Evolutionary conservation across 768 basidiomycete genomes (phyloP).

Genomic region (Naganishia vishniacii): DNA sequence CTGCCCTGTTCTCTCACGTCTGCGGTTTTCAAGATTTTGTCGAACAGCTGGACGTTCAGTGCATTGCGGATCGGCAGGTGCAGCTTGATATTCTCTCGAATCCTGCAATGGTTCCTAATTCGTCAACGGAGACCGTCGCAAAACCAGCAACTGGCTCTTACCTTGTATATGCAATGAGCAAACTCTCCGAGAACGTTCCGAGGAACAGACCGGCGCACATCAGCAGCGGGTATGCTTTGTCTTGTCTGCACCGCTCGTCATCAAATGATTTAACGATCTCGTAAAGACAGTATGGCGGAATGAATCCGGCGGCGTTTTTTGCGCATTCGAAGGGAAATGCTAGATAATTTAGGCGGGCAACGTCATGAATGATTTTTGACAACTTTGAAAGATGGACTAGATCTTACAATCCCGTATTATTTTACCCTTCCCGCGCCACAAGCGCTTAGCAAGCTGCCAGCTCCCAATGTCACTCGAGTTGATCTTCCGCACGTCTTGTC

Average conservation of each 20-base stretch:
- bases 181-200: constrained; percentile 33
- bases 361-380: neutral
- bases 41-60: constrained; percentile 32
- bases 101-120: no score
- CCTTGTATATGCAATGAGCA: constrained; percentile 10
- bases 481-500: neutral
- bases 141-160: constrained; percentile 22
- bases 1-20: constrained; percentile 36
- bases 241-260: constrained; percentile 20
- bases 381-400: neutral
- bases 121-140: no score
- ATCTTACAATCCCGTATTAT: neutral
- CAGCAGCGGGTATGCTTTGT: constrained; percentile 38
- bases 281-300: constrained; percentile 27
- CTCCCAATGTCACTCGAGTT: neutral
- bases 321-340: constrained; percentile 1
- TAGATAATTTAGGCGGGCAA: neutral
- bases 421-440: neutral
- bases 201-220: constrained; percentile 39
- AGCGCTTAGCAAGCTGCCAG: neutral
- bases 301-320: neutral
- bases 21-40: constrained; percentile 37
- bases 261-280: constrained; percentile 39
- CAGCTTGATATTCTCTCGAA: constrained; percentile 3
- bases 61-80: constrained; percentile 21